phyloP scores from a whole-genome alignment of 805 yeast species.

The Clavispora phyllophila region DNA sequence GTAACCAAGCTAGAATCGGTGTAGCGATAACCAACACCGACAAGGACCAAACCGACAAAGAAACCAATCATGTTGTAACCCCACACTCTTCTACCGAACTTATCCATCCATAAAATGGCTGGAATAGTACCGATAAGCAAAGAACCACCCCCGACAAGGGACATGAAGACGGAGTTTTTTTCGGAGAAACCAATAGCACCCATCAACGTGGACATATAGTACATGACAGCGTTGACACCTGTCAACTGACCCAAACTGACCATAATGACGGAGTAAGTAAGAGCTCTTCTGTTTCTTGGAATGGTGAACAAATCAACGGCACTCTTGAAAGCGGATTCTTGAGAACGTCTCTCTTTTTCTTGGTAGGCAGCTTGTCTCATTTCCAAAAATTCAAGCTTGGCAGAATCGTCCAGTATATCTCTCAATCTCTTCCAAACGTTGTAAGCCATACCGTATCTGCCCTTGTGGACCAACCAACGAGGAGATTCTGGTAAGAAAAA shows the following conservation, averaged over 20 bases:
- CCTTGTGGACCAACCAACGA: slow-evolving; percentile 51
- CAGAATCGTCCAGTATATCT: slow-evolving; percentile 37
- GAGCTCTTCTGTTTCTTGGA: slow-evolving; percentile 59
- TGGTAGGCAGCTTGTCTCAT: slow-evolving; percentile 49
- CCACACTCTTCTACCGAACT: slow-evolving; percentile 56
- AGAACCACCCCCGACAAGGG: slow-evolving; percentile 65
- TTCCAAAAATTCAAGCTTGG: slow-evolving; percentile 52
- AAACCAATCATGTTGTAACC: slow-evolving; percentile 54
- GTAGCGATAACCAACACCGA: slow-evolving; percentile 52
- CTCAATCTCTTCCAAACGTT: slow-evolving; percentile 53
- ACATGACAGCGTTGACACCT: slow-evolving; percentile 64
- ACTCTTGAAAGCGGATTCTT: slow-evolving; percentile 32
- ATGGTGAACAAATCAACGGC: slow-evolving; percentile 49
- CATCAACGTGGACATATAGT: slow-evolving; percentile 59
- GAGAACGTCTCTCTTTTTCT: slow-evolving; percentile 36
- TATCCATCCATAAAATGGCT: slow-evolving; percentile 55
- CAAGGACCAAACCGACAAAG: slow-evolving; percentile 54
- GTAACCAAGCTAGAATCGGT: slow-evolving; percentile 35
- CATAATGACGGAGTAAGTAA: slow-evolving; percentile 54
- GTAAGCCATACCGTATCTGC: slow-evolving; percentile 48
- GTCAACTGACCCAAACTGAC: slow-evolving; percentile 59
- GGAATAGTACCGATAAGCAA: slow-evolving; percentile 61
- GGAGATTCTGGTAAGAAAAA: slow-evolving; percentile 59
- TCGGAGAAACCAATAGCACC: slow-evolving; percentile 47
- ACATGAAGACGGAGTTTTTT: slow-evolving; percentile 56